Evolutionary conservation across 2,329 filamentous ascomycete genomes (phyloP).

Genomic region (Exserohilum turcica): DNA sequence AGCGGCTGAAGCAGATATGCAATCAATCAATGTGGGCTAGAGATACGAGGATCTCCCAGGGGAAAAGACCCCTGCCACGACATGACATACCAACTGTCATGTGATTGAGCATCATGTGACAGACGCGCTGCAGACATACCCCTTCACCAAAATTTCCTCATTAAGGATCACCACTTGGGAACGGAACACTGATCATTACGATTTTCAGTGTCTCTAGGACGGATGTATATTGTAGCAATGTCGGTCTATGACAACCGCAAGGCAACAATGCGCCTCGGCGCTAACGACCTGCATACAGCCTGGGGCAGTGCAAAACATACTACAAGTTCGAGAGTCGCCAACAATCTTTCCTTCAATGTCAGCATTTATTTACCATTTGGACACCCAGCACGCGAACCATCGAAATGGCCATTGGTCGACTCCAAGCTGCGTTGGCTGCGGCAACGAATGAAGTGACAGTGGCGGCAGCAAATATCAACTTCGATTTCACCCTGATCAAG

Average conservation of each 20-base stretch:
- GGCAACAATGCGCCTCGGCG: neutral
- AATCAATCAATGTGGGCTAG: too few species aligned
- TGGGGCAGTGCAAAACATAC: neutral
- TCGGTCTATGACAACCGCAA: neutral
- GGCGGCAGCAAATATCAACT: constrained; percentile 42
- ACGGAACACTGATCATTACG: too few species aligned
- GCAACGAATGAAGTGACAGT: constrained; percentile 22
- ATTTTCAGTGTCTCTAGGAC: neutral
- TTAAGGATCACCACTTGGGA: too few species aligned
- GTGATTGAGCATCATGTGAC: too few species aligned
- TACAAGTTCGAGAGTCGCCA: neutral
- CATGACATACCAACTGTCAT: too few species aligned
- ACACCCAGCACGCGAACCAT: neutral
- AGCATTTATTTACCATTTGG: neutral
- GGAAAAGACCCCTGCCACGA: too few species aligned
- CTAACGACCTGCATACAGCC: neutral
- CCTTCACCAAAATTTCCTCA: too few species aligned
- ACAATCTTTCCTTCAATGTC: too few species aligned
- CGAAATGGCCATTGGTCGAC: neutral
- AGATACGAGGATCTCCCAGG: too few species aligned
- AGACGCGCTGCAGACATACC: too few species aligned
- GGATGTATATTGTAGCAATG: neutral
- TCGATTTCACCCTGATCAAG: constrained; percentile 53
- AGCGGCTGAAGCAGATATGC: too few species aligned
- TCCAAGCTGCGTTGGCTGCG: neutral